Evolutionary conservation across 2,329 filamentous ascomycete species (phyloP).

Genomic region (Cladosporium sp.): DNA sequence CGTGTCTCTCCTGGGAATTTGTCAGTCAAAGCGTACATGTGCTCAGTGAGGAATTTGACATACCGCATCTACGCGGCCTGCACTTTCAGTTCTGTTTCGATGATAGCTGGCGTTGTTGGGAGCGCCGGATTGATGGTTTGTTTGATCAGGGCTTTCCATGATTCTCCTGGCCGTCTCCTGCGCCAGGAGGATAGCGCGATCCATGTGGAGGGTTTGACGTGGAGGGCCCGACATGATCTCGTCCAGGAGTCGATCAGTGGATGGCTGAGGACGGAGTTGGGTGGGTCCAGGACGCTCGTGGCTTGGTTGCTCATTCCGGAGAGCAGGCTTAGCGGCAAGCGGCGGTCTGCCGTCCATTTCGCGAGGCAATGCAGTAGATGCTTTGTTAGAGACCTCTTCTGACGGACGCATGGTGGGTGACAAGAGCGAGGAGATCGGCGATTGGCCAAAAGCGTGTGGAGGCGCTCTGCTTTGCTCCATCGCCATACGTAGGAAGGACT

Average conservation of each 20-base stretch:
- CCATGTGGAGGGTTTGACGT: background rate
- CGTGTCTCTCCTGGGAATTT: background rate
- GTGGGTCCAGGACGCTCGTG: background rate
- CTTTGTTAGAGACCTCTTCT: background rate
- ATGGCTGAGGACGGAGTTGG: background rate
- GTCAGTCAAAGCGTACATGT: background rate
- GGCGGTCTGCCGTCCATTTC: background rate
- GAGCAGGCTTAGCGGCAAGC: conserved; percentile 9
- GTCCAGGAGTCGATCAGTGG: background rate
- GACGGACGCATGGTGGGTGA: background rate
- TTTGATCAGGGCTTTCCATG: background rate
- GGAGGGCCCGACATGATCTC: background rate
- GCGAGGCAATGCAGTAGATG: background rate
- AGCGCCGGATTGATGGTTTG: background rate
- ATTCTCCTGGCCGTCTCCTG: background rate
- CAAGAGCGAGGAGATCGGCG: background rate
- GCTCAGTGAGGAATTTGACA: background rate
- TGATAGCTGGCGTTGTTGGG: background rate
- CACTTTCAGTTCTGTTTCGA: background rate
- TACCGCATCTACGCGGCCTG: background rate
- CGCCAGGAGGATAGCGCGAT: background rate
- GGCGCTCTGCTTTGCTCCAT: conserved; percentile 13
- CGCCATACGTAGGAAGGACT: conserved; percentile 4
- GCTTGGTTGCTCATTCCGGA: background rate
- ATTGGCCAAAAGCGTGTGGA: background rate